A percentile compares a stretch with the other conserved stretches of the same genome.
Evolutionary conservation across 1,284 basidiomycete species (phyloP).

Genomic region (Heterobasidion irregulare): DNA sequence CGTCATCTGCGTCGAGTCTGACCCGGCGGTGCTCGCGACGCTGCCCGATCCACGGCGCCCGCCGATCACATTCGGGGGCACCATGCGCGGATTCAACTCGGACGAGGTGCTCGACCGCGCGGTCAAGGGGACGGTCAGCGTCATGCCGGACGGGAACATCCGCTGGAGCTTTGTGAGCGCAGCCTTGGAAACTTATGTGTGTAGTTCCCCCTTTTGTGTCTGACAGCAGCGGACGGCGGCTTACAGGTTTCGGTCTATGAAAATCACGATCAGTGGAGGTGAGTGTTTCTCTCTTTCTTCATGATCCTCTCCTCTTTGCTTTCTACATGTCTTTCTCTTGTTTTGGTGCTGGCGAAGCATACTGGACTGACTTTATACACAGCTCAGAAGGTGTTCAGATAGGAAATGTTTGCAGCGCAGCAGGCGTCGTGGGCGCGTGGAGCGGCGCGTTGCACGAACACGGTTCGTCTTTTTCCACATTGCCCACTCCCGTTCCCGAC

Average conservation of each 20-base stretch:
- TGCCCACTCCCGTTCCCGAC: neutral
- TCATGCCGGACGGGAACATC: constrained; percentile 42
- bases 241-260: constrained; percentile 41
- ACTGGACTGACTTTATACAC: neutral
- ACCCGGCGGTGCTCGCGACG: constrained; percentile 7
- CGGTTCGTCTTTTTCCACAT: constrained; percentile 25
- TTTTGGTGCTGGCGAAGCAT: neutral
- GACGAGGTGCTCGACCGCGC: constrained; percentile 26
- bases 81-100: constrained; percentile 12
- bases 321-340: neutral
- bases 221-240: neutral
- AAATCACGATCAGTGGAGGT: constrained; percentile 50
- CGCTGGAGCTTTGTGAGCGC: constrained; percentile 56
- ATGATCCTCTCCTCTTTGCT: neutral
- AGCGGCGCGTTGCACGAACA: constrained; percentile 49
- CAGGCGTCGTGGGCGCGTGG: constrained; percentile 60
- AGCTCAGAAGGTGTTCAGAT: constrained; percentile 59
- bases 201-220: neutral
- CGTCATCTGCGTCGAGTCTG: constrained; percentile 26
- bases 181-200: neutral
- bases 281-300: constrained; percentile 3
- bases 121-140: constrained; percentile 48
- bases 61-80: constrained; percentile 43
- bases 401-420: constrained; percentile 51
- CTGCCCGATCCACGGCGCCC: constrained; percentile 11